Evolutionary conservation across 2,329 filamentous ascomycete species (phyloP).

Genomic region (Arthrobotrys iridis): DNA sequence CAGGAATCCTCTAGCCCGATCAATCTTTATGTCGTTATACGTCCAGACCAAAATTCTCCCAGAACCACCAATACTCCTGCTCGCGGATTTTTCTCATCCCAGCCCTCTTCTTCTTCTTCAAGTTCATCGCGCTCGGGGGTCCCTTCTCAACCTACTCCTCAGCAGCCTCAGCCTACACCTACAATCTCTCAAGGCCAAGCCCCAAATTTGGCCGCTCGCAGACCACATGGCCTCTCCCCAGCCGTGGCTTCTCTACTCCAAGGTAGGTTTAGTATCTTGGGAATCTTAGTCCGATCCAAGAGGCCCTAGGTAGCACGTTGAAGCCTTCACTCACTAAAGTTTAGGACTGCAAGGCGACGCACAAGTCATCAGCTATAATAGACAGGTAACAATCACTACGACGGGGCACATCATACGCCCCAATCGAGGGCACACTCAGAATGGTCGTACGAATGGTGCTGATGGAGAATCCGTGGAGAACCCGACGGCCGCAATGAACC

Average conservation of each 20-base stretch:
- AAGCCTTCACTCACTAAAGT: neutral
- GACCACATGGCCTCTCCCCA: neutral
- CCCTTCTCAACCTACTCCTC: neutral
- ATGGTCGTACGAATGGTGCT: neutral
- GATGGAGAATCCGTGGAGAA: neutral
- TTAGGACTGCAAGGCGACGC: neutral
- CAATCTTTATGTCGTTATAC: conserved; percentile 36
- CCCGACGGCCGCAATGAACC: neutral
- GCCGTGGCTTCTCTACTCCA: neutral
- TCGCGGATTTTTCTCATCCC: conserved; percentile 15
- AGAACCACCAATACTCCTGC: neutral
- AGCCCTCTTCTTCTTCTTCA: neutral
- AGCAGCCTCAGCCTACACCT: neutral
- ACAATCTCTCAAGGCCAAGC: neutral
- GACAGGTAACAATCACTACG: conserved; percentile 36
- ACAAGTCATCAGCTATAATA: conserved; percentile 18
- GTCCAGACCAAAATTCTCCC: conserved; percentile 1
- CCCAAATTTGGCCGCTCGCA: neutral
- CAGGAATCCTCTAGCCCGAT: conserved; percentile 8
- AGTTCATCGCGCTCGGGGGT: neutral
- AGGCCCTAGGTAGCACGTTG: too few species aligned
- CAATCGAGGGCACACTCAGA: neutral
- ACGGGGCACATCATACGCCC: conserved; percentile 12
- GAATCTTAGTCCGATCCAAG: too few species aligned
- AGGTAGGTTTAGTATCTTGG: too few species aligned